Evolutionary conservation across 2,329 filamentous ascomycete genomes (phyloP).

Genomic region (Aspergillus fumigatus): DNA sequence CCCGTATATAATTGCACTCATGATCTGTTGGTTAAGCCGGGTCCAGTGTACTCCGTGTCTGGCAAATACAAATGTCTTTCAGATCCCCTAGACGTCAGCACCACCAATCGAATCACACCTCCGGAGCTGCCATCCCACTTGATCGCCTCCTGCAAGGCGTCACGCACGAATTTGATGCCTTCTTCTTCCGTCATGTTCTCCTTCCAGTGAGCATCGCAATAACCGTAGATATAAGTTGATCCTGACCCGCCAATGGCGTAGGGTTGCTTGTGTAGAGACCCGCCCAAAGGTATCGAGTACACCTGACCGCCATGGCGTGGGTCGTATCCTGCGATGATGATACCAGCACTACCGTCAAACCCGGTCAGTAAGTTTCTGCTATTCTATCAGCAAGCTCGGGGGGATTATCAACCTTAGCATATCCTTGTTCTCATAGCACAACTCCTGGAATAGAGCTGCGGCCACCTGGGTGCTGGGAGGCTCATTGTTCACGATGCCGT

Average conservation of each 20-base stretch:
- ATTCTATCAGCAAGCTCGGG: neutral
- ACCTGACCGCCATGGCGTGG: slow-evolving; percentile 92
- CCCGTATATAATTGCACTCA: slow-evolving; percentile 18
- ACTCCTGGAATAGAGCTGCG: slow-evolving; percentile 92
- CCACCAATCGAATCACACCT: slow-evolving; percentile 96
- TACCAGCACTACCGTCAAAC: slow-evolving; percentile 66
- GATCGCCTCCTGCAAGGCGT: slow-evolving; percentile 86
- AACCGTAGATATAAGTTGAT: slow-evolving; percentile 99
- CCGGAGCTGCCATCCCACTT: slow-evolving; percentile 99
- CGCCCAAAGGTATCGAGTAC: slow-evolving; percentile 93
- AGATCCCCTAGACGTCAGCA: slow-evolving; percentile 83
- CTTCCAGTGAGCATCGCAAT: slow-evolving; percentile 93
- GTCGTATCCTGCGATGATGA: slow-evolving; percentile 99
- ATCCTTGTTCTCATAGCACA: slow-evolving; percentile 98
- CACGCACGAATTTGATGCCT: slow-evolving; percentile 89
- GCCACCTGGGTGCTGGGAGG: slow-evolving; percentile 91
- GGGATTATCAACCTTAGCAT: slow-evolving; percentile 64
- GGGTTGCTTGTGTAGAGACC: slow-evolving; percentile 93
- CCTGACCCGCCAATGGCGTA: slow-evolving; percentile 96
- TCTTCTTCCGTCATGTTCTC: slow-evolving; percentile 92
- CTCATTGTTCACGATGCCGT: slow-evolving; percentile 84
- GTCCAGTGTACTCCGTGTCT: slow-evolving; percentile 81
- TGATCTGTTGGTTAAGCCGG: slow-evolving; percentile 46
- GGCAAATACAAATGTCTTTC: slow-evolving; percentile 93
- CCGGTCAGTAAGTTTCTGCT: neutral